Base-by-base conservation (phyloP, 192 early-diverging fungal species). In the Pilaira anomala region DNA sequence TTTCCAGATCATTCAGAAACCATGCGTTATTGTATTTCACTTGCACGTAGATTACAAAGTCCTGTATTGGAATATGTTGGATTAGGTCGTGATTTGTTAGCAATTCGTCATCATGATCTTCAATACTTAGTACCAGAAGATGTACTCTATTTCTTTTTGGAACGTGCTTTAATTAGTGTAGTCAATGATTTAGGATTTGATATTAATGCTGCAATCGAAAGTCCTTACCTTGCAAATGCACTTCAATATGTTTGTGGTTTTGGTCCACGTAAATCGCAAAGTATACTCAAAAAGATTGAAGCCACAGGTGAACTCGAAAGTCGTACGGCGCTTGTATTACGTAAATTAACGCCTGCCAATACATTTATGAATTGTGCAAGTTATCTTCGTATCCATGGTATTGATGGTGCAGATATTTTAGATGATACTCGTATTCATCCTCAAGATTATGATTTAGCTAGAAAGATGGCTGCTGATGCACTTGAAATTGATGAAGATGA, bases 361-460 rank as follows among this genome's bases (percentile, higher is more conserved):
- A 87, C 97, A 30, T 99, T 95, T 72, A 88, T 93, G 80, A 99
- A 99, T 75, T 92, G 93, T 68, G 87, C 90, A 11, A 88, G 89
- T 57, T 99, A 97, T 77, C 72, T 99, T 52, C 87, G 91, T 36
- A 88, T 99, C 45, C 86, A 85, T 14, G 81, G 81, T 48, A 62
- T 77, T 7, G 77, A 76, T n/a, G 72, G 79, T 44, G 71, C 66
- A 3, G 95, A 97, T 69, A 80, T 93, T 28, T 77, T 99, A 33
- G 97, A 99, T 75, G 88, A 91, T 56, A 99, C 94, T 29, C 85
- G 94, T 41, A 91, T 99, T 50, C 97, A 98, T 71, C 93, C 93
- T 6, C 88, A 96, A 73, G 91, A 98, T 71, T 99, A 99, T 66
- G 89, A 90, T 30, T 75, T 98, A 41, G 95, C 95, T 1, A 84